These are phyloP conservation scores for Xerocomus minutiporus DNA, from an alignment of 1,284 basidiomycete genomes.

Conservation along the genomic window DNA sequence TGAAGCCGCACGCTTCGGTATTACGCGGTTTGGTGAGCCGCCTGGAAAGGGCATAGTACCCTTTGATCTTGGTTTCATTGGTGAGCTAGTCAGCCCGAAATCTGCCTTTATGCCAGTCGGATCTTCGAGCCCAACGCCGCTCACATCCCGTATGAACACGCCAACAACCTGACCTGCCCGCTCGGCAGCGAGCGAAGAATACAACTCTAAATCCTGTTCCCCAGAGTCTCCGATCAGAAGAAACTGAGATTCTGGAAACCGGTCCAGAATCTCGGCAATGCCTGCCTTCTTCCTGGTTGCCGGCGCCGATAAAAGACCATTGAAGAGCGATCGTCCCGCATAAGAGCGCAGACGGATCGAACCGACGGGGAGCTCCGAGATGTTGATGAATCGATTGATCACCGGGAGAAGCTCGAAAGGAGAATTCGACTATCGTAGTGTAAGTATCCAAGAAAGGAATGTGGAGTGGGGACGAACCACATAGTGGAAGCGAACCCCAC, in stretches of 20 bases:
- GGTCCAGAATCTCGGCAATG: constrained; percentile 73
- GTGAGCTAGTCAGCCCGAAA: constrained; percentile 22
- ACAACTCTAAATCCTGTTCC: constrained; percentile 86
- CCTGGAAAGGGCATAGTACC: constrained; percentile 7
- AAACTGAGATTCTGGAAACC: constrained; percentile 72
- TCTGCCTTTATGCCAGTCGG: constrained; percentile 48
- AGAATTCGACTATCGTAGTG: constrained; percentile 68
- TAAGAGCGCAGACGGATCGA: constrained; percentile 45
- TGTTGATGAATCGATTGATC: constrained; percentile 71
- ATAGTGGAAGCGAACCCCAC: constrained; percentile 78
- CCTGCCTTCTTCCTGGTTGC: constrained; percentile 75
- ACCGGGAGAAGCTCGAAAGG: constrained; percentile 84
- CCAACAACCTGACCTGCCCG: constrained; percentile 63
- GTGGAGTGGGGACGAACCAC: constrained; percentile 53
- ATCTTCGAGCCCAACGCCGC: constrained; percentile 44
- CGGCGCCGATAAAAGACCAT: constrained; percentile 68
- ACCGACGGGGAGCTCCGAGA: constrained; percentile 48
- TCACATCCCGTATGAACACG: constrained; percentile 77
- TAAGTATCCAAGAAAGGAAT: constrained; percentile 13
- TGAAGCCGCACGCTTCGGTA: constrained; percentile 25
- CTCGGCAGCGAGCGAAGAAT: constrained; percentile 65
- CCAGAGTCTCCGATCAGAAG: constrained; percentile 84
- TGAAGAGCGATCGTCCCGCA: constrained; percentile 74
- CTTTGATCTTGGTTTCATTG: constrained; percentile 7
- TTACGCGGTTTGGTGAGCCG: neutral